Evolutionary conservation across 768 basidiomycete genomes (phyloP).

Genomic region (Hygrocybe coccinea): DNA sequence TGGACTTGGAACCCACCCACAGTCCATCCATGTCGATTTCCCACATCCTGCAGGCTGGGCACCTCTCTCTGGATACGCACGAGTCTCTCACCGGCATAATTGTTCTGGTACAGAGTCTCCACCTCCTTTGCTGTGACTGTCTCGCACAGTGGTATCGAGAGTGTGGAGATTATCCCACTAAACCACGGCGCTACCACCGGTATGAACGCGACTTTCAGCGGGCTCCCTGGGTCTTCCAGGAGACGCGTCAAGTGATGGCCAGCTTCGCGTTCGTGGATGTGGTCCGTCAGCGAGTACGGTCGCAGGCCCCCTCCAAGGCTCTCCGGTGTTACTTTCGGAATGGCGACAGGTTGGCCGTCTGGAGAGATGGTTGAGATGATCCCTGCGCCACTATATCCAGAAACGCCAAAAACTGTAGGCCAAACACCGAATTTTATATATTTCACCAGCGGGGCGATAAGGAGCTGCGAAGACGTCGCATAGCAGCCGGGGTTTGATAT

Average conservation of each 20-base stretch:
- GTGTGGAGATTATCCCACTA: conserved; percentile 87
- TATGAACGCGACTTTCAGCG: conserved; percentile 71
- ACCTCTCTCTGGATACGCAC: conserved; percentile 64
- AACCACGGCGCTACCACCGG: conserved; percentile 93
- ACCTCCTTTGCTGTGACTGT: conserved; percentile 70
- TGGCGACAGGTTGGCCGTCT: conserved; percentile 65
- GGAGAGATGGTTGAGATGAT: conserved; percentile 67
- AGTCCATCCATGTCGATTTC: conserved; percentile 81
- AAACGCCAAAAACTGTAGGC: conserved; percentile 88
- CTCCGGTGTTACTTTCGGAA: conserved; percentile 78
- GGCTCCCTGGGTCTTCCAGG: conserved; percentile 30
- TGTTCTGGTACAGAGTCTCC: conserved; percentile 64
- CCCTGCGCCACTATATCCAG: conserved; percentile 94
- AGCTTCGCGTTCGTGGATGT: conserved; percentile 98
- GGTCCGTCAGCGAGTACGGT: conserved; percentile 90
- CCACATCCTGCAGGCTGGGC: conserved; percentile 68
- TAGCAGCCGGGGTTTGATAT: conserved; percentile 99
- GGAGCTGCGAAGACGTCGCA: conserved; percentile 87
- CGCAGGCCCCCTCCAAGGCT: conserved; percentile 70
- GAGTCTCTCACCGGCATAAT: conserved; percentile 72
- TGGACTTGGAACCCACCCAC: conserved; percentile 95
- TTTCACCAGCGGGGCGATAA: conserved; percentile 82
- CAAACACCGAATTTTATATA: conserved; percentile 55
- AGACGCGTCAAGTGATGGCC: conserved; percentile 73
- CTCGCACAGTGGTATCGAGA: conserved; percentile 72